phyloP scores from a whole-genome alignment of 192 early-diverging fungal genomes.

The Umbelopsis vinacea region DNA sequence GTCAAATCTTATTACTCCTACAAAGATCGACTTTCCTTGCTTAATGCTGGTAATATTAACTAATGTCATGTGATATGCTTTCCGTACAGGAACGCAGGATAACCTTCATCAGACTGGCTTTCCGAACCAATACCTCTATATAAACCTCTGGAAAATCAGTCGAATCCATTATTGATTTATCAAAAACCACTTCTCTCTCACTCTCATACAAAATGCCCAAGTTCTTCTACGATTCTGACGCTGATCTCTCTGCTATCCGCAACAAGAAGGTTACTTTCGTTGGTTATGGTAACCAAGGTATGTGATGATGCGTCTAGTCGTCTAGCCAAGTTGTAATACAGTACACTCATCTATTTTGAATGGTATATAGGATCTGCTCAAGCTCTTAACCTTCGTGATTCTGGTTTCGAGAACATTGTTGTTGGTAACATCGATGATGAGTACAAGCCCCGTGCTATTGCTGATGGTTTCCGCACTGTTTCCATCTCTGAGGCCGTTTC shows the following conservation, averaged over 20 bases:
- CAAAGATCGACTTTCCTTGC: neutral
- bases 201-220: conserved; percentile 13
- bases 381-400: conserved; percentile 27
- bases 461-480: conserved; percentile 6
- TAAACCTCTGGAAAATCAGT: neutral
- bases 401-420: conserved; percentile 24
- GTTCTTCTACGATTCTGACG: conserved; percentile 21
- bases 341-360: neutral
- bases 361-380: conserved; percentile 15
- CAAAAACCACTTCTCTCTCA: neutral
- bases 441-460: conserved; percentile 27
- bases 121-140: conserved; percentile 1
- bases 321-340: neutral
- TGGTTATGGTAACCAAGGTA: conserved; percentile 33
- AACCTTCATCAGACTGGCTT: conserved; percentile 4
- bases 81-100: neutral
- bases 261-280: conserved; percentile 33
- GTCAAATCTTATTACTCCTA: conserved; percentile 14
- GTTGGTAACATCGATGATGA: conserved; percentile 28
- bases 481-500: conserved; percentile 20
- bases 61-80: conserved; percentile 6
- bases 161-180: neutral
- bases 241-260: conserved; percentile 29
- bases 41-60: conserved; percentile 4
- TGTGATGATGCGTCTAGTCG: neutral